phyloP scores from a whole-genome alignment of 352 stramenopile genomes.

The Peronospora destructor region DNA sequence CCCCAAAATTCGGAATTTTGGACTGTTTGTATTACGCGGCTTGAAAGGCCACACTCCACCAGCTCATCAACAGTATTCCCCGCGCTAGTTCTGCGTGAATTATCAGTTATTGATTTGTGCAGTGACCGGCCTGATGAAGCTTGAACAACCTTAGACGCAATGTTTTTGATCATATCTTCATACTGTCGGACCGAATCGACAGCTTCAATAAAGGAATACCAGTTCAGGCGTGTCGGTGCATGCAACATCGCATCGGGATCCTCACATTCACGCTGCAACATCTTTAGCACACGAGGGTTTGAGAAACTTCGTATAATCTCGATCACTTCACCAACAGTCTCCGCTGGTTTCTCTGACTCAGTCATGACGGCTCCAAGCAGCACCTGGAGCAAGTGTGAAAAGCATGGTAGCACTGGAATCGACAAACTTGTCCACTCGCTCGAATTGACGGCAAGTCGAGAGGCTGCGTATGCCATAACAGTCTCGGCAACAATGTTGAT shows the following conservation, averaged over 20 bases:
- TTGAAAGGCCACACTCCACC: constrained; percentile 33
- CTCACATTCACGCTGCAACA: constrained; percentile 54
- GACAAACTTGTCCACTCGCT: constrained; percentile 32
- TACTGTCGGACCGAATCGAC: constrained; percentile 74
- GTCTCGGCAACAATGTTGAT: constrained; percentile 70
- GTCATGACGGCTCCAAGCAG: constrained; percentile 58
- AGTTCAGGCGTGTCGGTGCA: constrained; percentile 37
- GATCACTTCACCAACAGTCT: constrained; percentile 62
- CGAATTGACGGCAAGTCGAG: constrained; percentile 37
- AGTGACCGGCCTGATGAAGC: constrained; percentile 12
- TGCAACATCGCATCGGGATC: constrained; percentile 51
- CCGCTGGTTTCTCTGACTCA: constrained; percentile 33
- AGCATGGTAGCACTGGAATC: constrained; percentile 57
- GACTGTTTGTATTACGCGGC: constrained; percentile 44
- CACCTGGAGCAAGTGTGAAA: constrained; percentile 44
- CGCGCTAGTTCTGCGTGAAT: constrained; percentile 37
- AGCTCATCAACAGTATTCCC: constrained; percentile 42
- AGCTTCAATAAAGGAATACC: constrained; percentile 77
- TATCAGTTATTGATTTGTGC: constrained; percentile 4
- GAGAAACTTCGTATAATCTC: constrained; percentile 61
- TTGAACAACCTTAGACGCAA: constrained; percentile 47
- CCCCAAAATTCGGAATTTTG: constrained; percentile 69
- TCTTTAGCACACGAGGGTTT: constrained; percentile 48
- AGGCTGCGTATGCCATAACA: constrained; percentile 30
- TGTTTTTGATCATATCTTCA: constrained; percentile 82